phyloP scores from a whole-genome alignment of 306 rosid genomes.

The Dalbergia cultrata region DNA sequence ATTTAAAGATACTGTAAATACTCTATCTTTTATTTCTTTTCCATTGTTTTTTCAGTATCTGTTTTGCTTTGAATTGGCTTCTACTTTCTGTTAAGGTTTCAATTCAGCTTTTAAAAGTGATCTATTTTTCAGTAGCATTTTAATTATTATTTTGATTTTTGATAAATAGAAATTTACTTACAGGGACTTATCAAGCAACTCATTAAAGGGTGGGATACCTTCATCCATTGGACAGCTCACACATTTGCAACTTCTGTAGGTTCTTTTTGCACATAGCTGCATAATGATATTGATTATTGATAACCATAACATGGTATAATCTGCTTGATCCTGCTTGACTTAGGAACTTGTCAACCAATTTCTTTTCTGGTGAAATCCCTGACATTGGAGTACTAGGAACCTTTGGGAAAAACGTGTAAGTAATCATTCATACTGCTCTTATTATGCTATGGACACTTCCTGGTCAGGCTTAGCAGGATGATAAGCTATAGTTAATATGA shows the following conservation, averaged over 20 bases:
- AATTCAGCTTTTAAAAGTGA: background rate
- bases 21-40: background rate
- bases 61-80: background rate
- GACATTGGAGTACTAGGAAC: slow-evolving; percentile 73
- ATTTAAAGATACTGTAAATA: slow-evolving; percentile 72
- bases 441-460: background rate
- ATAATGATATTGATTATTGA: background rate
- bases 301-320: background rate
- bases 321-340: slow-evolving; percentile 28
- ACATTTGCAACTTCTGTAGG: slow-evolving; percentile 63
- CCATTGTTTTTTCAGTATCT: background rate
- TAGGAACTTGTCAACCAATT: slow-evolving; percentile 82
- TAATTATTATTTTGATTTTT: background rate
- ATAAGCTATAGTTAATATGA: background rate
- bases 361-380: slow-evolving; percentile 76
- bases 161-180: slow-evolving; percentile 10
- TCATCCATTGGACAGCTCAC: slow-evolving; percentile 72
- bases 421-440: slow-evolving; percentile 14
- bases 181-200: slow-evolving; percentile 78
- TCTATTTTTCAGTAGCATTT: background rate
- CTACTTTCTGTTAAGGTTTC: background rate
- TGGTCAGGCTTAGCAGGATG: background rate
- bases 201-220: slow-evolving; percentile 76
- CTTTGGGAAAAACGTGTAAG: slow-evolving; percentile 68
- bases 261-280: slow-evolving; percentile 11